Conservation (phyloP, 768 basidiomycete species). For the Pseudohyphozyma bogoriensis region DNA sequence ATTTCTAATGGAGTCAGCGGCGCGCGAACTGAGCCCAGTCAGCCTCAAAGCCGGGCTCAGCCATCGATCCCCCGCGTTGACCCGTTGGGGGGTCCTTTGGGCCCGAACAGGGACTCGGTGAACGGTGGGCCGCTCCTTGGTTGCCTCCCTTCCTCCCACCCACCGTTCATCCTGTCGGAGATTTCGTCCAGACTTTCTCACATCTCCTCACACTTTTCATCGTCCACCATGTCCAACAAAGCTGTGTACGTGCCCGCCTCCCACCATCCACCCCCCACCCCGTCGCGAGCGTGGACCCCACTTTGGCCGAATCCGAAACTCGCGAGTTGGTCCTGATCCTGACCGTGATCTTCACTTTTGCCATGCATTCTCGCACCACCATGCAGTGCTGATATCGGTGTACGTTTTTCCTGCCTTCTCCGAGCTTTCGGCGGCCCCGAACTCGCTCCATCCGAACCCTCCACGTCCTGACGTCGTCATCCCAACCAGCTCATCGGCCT, state of each 20-base stretch:
- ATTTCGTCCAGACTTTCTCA: neutral
- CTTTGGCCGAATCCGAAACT: neutral
- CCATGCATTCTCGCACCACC: neutral
- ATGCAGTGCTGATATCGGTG: constrained; percentile 32
- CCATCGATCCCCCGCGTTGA: too few species aligned
- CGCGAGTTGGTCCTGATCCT: too few species aligned
- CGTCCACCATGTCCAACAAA: neutral
- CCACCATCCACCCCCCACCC: neutral
- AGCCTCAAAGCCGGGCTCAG: too few species aligned
- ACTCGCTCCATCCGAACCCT: too few species aligned
- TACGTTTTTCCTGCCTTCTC: constrained; percentile 11
- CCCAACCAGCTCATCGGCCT: constrained; percentile 32
- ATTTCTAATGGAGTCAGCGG: too few species aligned
- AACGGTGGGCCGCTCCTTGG: neutral
- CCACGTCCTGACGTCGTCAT: neutral
- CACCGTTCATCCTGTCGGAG: neutral
- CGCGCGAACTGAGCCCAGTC: too few species aligned
- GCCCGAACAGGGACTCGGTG: neutral
- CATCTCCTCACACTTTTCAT: neutral
- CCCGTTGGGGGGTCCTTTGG: too few species aligned
- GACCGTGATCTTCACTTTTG: neutral
- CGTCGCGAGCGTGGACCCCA: too few species aligned
- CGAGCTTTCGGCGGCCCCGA: neutral
- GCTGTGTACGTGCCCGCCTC: neutral
- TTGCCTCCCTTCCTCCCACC: neutral